A percentile compares a stretch with the other conserved stretches of the same genome.
Evolutionary conservation across 75 land plant species (phyloP).

Genomic region (Chamaecyparis obtusa): DNA sequence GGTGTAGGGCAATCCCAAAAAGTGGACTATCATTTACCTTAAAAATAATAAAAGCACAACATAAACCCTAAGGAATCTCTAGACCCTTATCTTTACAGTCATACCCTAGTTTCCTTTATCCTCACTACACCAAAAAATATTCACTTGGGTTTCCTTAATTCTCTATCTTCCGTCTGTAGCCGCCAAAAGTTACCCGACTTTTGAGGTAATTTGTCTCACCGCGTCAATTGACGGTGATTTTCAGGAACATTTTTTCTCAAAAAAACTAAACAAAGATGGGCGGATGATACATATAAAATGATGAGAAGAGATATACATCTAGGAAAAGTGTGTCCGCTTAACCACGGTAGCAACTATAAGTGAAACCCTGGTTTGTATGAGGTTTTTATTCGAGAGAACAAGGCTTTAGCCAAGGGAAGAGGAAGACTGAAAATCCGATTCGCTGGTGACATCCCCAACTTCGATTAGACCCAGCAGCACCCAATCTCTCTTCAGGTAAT

Average conservation of each 20-base stretch:
- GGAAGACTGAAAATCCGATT: background rate
- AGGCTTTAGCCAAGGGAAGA: background rate
- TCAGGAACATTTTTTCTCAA: background rate
- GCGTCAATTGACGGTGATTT: background rate
- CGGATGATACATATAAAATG: background rate
- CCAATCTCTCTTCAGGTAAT: background rate
- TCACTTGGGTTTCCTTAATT: background rate
- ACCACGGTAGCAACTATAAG: background rate
- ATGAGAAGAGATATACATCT: background rate
- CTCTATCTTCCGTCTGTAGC: background rate
- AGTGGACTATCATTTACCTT: too few relatives aligned
- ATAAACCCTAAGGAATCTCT: background rate
- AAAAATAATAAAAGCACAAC: background rate
- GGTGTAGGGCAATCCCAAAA: too few relatives aligned
- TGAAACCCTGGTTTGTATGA: background rate
- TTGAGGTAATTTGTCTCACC: background rate
- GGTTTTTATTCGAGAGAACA: background rate
- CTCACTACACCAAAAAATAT: background rate
- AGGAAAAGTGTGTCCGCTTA: background rate
- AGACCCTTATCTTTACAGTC: background rate
- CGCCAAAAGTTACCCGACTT: background rate
- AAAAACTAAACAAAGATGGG: background rate
- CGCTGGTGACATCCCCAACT: background rate
- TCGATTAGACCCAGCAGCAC: background rate
- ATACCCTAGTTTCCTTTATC: background rate